phyloP scores from a whole-genome alignment of 2,329 filamentous ascomycete species.

The Penicillium sp. region DNA sequence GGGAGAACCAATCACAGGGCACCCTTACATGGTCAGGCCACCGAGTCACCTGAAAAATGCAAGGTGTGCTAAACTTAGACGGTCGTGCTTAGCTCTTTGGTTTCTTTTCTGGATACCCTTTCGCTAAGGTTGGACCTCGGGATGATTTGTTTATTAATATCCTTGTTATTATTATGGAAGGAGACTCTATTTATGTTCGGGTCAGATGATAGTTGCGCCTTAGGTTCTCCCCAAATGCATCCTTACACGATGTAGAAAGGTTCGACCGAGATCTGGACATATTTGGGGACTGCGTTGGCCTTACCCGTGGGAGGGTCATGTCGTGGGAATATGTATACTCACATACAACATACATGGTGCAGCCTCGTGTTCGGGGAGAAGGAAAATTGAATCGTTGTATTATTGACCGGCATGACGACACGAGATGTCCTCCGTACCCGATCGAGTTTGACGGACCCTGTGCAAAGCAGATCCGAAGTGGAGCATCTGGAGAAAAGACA shows the following conservation, averaged over 20 bases:
- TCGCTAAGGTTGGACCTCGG: too few species aligned
- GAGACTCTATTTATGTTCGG: not conserved
- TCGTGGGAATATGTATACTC: not conserved
- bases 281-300: not conserved
- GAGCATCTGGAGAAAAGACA: constrained; percentile 8
- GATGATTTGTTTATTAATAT: too few species aligned
- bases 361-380: constrained; percentile 7
- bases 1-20: constrained; percentile 17
- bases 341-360: not conserved
- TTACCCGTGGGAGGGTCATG: not conserved
- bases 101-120: not conserved
- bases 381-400: constrained; percentile 4
- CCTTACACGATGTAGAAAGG: not conserved
- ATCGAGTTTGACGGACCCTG: not conserved
- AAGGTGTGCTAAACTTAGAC: constrained; percentile 29
- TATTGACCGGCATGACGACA: constrained; percentile 11
- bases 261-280: not conserved
- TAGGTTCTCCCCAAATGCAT: too few species aligned
- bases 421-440: not conserved
- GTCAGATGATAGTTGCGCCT: constrained; percentile 1
- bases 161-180: too few species aligned
- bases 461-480: constrained; percentile 7
- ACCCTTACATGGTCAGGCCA: constrained; percentile 27
- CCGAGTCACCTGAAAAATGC: constrained; percentile 26
- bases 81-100: not conserved